phyloP scores from a whole-genome alignment of 2,329 filamentous ascomycete species.

The Cordyceps fumosorosea region DNA sequence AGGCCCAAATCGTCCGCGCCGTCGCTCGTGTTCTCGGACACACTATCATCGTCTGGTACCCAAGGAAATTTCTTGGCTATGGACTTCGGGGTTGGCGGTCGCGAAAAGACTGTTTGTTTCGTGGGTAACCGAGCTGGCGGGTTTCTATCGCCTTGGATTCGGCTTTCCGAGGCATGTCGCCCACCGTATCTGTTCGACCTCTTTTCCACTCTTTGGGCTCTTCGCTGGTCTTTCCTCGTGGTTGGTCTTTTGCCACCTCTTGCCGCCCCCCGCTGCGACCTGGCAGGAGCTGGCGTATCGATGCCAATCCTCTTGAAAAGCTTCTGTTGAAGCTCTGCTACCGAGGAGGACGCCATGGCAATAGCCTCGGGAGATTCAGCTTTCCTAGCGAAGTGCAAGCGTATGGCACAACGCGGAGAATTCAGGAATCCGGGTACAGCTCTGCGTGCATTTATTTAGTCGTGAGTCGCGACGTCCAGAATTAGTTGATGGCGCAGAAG shows the following conservation, averaged over 20 bases:
- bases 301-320: conserved; percentile 32
- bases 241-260: conserved; percentile 16
- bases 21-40: conserved; percentile 1
- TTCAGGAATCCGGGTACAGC: background rate
- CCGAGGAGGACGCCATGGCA: conserved; percentile 21
- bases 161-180: conserved; percentile 11
- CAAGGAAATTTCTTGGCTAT: background rate
- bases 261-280: conserved; percentile 13
- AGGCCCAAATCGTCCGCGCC: conserved; percentile 11
- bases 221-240: conserved; percentile 59
- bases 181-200: conserved; percentile 36
- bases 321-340: conserved; percentile 30
- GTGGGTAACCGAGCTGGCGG: background rate
- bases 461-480: background rate
- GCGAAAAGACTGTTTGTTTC: conserved; percentile 6
- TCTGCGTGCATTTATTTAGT: background rate
- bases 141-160: conserved; percentile 15
- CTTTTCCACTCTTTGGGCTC: conserved; percentile 56
- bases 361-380: background rate
- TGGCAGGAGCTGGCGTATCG: conserved; percentile 20
- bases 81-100: background rate
- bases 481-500: conserved; percentile 1
- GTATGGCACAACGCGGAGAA: background rate
- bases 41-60: background rate
- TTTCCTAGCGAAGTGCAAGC: background rate